Conservation (phyloP, 192 early-diverging fungal genomes). For the Jimgerdemannia lactiflua region DNA sequence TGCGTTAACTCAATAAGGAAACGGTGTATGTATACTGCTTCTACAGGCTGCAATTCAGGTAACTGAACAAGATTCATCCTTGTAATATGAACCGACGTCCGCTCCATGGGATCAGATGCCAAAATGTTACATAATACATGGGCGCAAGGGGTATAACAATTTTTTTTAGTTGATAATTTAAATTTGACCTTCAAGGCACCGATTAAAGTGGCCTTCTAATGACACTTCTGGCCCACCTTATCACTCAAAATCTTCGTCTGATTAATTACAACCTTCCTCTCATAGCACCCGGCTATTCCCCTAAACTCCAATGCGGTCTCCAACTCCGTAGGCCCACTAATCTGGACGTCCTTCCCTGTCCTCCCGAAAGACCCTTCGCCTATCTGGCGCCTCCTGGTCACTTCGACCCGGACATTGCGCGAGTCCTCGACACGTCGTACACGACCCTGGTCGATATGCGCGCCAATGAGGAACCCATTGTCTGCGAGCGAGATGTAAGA, state of each 20-base stretch:
- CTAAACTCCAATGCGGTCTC: constrained; percentile 4
- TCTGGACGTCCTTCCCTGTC: constrained; percentile 3
- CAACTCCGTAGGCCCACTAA: background rate
- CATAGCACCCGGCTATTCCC: constrained; percentile 5
- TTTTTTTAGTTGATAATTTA: no score
- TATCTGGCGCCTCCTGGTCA: constrained; percentile 3
- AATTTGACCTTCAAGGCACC: no score
- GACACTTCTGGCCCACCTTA: constrained; percentile 2
- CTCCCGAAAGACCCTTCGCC: constrained; percentile 6
- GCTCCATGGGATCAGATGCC: background rate
- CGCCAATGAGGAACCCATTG: constrained; percentile 10
- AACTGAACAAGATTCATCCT: no score
- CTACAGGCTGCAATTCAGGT: no score
- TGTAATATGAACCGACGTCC: background rate
- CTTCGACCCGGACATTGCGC: background rate
- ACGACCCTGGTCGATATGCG: constrained; percentile 1
- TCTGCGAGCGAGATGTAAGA: constrained; percentile 6
- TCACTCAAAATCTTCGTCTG: constrained; percentile 8
- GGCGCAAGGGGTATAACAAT: no score
- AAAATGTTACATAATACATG: no score
- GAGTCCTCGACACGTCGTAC: background rate
- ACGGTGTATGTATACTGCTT: no score
- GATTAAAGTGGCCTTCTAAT: background rate
- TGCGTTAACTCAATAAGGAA: no score
- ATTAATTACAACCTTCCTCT: background rate